Evolutionary conservation across 345 rosid species (phyloP).

Genomic region (Trapa bicornis): DNA sequence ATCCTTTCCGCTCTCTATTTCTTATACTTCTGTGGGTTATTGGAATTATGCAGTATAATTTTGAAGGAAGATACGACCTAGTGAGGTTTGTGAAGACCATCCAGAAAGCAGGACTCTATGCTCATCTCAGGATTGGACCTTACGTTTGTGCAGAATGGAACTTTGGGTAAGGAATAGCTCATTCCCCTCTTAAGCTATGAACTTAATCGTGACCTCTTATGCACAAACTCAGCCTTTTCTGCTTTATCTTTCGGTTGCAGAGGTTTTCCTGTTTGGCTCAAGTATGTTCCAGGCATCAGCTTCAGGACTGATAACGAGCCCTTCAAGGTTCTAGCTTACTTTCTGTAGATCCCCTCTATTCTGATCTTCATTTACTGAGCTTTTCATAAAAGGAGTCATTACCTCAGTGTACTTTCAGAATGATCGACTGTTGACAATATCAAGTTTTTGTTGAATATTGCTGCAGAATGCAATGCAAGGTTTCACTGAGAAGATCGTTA

Average conservation of each 20-base stretch:
- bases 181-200: background rate
- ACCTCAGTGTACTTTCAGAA: background rate
- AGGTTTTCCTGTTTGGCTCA: conserved; percentile 98
- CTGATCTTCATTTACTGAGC: no score
- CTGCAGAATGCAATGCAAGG: conserved; percentile 91
- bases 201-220: background rate
- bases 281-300: conserved; percentile 97
- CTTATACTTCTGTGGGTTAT: background rate
- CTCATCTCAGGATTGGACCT: conserved; percentile 96
- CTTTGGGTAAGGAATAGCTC: conserved; percentile 56
- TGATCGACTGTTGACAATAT: background rate
- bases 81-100: conserved; percentile 79
- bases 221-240: background rate
- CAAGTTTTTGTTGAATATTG: background rate
- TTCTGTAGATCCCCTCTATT: background rate
- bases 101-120: conserved; percentile 81
- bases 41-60: conserved; percentile 42
- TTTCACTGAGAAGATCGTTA: conserved; percentile 87
- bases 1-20: background rate
- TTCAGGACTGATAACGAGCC: conserved; percentile 99
- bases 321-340: conserved; percentile 52
- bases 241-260: conserved; percentile 22
- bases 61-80: conserved; percentile 91
- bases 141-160: conserved; percentile 99
- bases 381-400: background rate